These are phyloP conservation scores for Agaricus bisporus DNA, from an alignment of 768 basidiomycete genomes.

Conservation along the genomic window DNA sequence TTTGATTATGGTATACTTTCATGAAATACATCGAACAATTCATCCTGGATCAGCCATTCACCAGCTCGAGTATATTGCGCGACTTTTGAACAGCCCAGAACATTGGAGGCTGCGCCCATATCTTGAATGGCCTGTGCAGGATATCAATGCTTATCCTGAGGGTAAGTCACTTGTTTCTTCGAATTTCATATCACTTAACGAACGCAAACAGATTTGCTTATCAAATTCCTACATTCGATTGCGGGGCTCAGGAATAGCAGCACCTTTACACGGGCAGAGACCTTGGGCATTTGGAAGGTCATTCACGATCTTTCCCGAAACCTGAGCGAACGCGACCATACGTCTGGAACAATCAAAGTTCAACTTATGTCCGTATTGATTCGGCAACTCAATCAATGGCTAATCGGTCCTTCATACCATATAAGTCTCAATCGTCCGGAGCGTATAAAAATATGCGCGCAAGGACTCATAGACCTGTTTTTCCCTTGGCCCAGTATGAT, in stretches of 20 bases:
- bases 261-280: constrained; percentile 1
- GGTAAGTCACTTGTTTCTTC: background rate
- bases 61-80: constrained; percentile 2
- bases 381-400: background rate
- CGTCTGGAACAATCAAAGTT: background rate
- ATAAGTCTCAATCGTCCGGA: constrained; percentile 3
- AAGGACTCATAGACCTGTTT: constrained; percentile 3
- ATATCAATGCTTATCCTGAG: background rate
- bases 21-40: background rate
- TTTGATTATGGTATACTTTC: constrained; percentile 3
- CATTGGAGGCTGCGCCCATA: constrained; percentile 1
- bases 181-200: background rate
- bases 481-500: constrained; percentile 6
- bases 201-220: background rate
- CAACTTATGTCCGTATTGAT: background rate
- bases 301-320: background rate
- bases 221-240: background rate
- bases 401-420: background rate
- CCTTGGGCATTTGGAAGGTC: constrained; percentile 3
- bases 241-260: background rate
- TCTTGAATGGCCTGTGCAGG: constrained; percentile 3
- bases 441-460: background rate
- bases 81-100: background rate
- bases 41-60: background rate
- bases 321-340: background rate